Evolutionary conservation across 768 basidiomycete genomes (phyloP).

Genomic region (Gyrodon lividus): DNA sequence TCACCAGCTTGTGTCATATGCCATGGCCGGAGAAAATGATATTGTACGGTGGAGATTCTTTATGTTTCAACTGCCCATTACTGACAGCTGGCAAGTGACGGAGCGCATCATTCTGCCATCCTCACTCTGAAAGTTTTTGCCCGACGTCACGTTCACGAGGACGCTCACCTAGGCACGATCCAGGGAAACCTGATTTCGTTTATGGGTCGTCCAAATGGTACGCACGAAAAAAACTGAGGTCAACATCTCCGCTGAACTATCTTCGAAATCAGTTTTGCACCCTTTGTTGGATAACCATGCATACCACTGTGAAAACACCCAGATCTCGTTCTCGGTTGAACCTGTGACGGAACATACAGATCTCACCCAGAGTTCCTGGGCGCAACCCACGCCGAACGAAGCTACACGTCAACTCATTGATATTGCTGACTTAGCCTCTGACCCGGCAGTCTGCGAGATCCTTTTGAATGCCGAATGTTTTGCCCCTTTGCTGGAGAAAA

Average conservation of each 20-base stretch:
- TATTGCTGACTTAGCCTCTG: neutral
- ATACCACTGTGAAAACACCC: neutral
- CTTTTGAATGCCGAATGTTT: neutral
- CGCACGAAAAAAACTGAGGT: neutral
- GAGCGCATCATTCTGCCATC: neutral
- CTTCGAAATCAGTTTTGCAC: neutral
- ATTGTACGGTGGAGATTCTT: neutral
- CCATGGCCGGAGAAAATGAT: neutral
- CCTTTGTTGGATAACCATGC: neutral
- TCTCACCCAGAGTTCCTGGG: neutral
- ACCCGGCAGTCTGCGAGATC: neutral
- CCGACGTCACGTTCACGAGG: neutral
- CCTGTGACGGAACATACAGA: neutral
- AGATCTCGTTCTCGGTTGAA: neutral
- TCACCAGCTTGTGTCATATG: neutral
- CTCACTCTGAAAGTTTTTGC: constrained; percentile 1
- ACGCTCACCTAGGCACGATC: constrained; percentile 1
- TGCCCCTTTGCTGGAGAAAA: neutral
- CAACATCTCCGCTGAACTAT: neutral
- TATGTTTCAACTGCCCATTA: neutral
- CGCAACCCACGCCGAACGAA: neutral
- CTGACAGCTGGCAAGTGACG: neutral
- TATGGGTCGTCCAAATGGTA: neutral
- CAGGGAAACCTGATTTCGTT: neutral
- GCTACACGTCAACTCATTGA: neutral